Evolutionary conservation across 768 basidiomycete species (phyloP).

Genomic region (Hortiboletus flavorubellus): DNA sequence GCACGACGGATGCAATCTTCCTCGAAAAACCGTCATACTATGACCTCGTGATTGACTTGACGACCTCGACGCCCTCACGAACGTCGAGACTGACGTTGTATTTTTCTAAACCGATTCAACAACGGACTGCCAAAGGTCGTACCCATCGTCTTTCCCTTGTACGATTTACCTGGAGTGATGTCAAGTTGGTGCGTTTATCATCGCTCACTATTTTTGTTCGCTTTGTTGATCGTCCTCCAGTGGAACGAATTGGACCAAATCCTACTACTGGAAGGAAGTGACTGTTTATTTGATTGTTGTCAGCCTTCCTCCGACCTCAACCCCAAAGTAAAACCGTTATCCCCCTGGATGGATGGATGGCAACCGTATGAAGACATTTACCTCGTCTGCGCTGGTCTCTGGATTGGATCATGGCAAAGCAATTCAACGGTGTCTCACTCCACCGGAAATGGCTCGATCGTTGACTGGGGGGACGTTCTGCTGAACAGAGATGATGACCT

Average conservation of each 20-base stretch:
- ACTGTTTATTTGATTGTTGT: conserved; percentile 34
- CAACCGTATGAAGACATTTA: conserved; percentile 84
- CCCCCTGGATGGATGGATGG: conserved; percentile 73
- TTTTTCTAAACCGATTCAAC: conserved; percentile 47
- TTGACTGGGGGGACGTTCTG: conserved; percentile 54
- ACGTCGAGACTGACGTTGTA: conserved; percentile 66
- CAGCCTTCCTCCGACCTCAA: conserved; percentile 27
- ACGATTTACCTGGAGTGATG: conserved; percentile 82
- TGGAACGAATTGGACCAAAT: conserved; percentile 79
- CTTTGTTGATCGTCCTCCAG: conserved; percentile 31
- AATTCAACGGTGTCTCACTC: conserved; percentile 49
- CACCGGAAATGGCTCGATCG: conserved; percentile 41
- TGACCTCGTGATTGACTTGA: conserved; percentile 78
- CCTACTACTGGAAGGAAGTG: conserved; percentile 48
- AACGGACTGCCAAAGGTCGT: conserved; percentile 36
- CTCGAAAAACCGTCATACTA: conserved; percentile 77
- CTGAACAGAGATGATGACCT: conserved; percentile 69
- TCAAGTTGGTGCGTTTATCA: conserved; percentile 54
- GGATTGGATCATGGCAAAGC: conserved; percentile 65
- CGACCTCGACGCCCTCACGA: conserved; percentile 59
- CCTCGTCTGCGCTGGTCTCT: conserved; percentile 76
- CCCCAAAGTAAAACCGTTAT: conserved; percentile 38
- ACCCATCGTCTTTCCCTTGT: conserved; percentile 58
- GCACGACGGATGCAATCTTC: conserved; percentile 84
- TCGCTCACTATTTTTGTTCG: neutral